Percentiles rank a stretch among this genome's conserved stretches.
phyloP scores from a whole-genome alignment of 139 green algal genomes.

The Astrephomene gubernaculifera region DNA sequence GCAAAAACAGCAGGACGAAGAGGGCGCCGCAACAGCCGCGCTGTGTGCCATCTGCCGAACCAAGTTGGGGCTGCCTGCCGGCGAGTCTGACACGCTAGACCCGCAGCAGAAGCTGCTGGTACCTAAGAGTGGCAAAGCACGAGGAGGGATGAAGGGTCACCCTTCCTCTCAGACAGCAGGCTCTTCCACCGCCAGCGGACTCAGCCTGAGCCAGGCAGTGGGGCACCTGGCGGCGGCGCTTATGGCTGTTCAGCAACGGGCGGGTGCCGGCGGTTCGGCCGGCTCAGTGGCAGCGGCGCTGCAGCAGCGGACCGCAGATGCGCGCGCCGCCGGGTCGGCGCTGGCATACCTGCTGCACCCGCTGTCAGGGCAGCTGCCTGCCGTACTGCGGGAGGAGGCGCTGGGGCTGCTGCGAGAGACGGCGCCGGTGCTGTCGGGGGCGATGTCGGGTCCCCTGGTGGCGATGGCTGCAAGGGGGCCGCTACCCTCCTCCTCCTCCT shows the following conservation, averaged over 20 bases:
- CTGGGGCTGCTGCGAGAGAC: slow-evolving; percentile 1
- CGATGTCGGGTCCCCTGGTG: not conserved
- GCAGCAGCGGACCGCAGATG: not conserved
- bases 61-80: slow-evolving; percentile 14
- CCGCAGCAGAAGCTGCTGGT: too few relatives aligned
- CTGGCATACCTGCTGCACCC: slow-evolving; percentile 62
- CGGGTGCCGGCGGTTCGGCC: not conserved
- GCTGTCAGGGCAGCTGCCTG: not conserved
- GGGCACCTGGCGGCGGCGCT: slow-evolving; percentile 38
- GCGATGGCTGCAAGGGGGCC: not conserved
- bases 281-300: too few relatives aligned
- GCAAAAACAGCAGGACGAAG: too few relatives aligned
- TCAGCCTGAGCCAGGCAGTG: not conserved
- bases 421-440: not conserved
- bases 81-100: too few relatives aligned
- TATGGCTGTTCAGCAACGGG: not conserved
- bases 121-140: too few relatives aligned
- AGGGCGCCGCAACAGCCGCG: not conserved
- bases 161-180: too few relatives aligned
- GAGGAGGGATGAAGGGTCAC: too few relatives aligned
- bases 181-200: not conserved
- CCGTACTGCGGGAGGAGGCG: not conserved
- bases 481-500: too few relatives aligned
- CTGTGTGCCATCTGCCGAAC: not conserved
- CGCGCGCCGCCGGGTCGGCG: slow-evolving; percentile 1